phyloP scores from a whole-genome alignment of 1,284 basidiomycete genomes.

The Earliella scabrosa region DNA sequence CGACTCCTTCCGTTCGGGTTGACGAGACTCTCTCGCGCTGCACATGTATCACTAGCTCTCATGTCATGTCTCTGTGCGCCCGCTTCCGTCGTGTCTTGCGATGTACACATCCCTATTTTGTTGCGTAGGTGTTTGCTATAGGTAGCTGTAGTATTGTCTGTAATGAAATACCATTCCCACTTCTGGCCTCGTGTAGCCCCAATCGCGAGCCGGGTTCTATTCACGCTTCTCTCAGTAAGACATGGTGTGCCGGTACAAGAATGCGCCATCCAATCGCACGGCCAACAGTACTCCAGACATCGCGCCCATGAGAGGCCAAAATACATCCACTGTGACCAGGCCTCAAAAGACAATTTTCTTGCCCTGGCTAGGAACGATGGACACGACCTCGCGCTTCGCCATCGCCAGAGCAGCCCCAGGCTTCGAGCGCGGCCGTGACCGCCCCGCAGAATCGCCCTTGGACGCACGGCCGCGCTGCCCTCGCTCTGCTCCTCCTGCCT shows the following conservation, averaged over 20 bases:
- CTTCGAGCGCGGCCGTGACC: constrained; percentile 54
- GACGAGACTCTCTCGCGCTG: too few relatives aligned
- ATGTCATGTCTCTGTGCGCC: too few relatives aligned
- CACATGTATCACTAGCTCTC: constrained; percentile 2
- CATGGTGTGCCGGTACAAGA: not conserved
- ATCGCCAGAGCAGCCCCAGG: constrained; percentile 92
- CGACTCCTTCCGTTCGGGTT: too few relatives aligned
- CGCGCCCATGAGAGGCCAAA: not conserved
- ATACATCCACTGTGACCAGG: not conserved
- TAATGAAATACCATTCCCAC: constrained; percentile 25
- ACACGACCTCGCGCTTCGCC: constrained; percentile 85
- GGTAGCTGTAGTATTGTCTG: constrained; percentile 22
- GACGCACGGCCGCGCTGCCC: not conserved
- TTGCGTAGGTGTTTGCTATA: constrained; percentile 3
- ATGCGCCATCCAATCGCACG: not conserved
- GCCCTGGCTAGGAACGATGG: constrained; percentile 82
- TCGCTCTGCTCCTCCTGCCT: constrained; percentile 2
- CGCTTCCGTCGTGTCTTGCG: not conserved
- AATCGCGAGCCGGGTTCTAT: too few relatives aligned
- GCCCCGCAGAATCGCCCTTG: constrained; percentile 13
- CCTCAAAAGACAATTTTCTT: constrained; percentile 79
- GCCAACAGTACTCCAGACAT: too few relatives aligned
- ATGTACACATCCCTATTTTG: constrained; percentile 8
- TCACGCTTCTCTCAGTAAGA: too few relatives aligned
- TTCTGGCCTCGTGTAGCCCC: too few relatives aligned